Conservation (phyloP, 345 rosid species). For the Eucalyptus curtisii region DNA sequence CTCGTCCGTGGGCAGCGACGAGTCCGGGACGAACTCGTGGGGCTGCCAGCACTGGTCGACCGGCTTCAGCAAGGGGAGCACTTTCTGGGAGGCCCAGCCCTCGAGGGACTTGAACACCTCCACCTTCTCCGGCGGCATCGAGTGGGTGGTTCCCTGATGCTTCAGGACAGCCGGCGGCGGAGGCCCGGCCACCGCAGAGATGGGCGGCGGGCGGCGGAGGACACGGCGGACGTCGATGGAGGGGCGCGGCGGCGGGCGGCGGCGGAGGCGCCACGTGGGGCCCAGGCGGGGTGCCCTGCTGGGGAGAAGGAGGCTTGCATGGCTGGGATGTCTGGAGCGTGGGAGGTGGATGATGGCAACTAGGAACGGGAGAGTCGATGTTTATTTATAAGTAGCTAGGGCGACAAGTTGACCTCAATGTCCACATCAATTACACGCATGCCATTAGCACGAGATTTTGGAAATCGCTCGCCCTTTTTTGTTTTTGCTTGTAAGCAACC, state of each 20-base stretch:
- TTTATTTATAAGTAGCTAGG: not conserved
- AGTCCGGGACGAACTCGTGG: constrained; percentile 38
- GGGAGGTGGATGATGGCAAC: not conserved
- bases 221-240: not conserved
- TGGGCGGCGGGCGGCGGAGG: not conserved
- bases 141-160: constrained; percentile 30
- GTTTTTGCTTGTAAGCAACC: not conserved
- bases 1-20: constrained; percentile 18
- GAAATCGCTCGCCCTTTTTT: not conserved
- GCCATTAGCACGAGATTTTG: not conserved
- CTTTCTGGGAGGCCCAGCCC: constrained; percentile 34
- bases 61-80: constrained; percentile 58
- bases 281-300: not conserved
- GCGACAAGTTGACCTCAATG: not conserved
- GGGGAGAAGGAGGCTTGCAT: constrained; percentile 28
- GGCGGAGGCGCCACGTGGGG: not conserved
- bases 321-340: not conserved
- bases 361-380: not conserved
- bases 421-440: not conserved
- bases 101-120: constrained; percentile 62
- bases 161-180: not conserved
- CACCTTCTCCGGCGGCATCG: constrained; percentile 51
- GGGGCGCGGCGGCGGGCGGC: not conserved
- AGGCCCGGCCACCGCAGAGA: constrained; percentile 28
- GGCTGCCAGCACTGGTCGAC: constrained; percentile 75